Base-by-base conservation (phyloP, 176 grass and related monocot genomes). In the Carex cristatella region DNA sequence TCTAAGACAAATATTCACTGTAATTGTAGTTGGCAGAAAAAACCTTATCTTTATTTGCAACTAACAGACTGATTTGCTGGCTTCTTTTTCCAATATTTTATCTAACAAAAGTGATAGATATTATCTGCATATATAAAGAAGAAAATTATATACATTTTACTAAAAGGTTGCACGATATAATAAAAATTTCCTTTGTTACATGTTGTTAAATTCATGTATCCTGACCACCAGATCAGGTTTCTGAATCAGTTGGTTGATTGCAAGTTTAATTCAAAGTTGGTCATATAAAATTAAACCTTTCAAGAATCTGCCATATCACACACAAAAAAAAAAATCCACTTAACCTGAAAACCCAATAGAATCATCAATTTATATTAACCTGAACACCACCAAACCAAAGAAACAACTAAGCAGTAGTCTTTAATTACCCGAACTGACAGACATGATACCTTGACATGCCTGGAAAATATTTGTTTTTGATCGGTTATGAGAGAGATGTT, bases 51-150 rank as follows among this genome's bases (percentile, higher is more conserved):
- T 32, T 81, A 10, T 65, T 80, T 48, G 68, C 56, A 42, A 82
- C 65, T 6, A 15, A 14, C 10, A 93, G 85, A 19, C 27, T 14
- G 61, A 83, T 48, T 0, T 48, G 35, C 3, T 67, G 67, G 0
- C 19, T 1, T 42, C n/a, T 64, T 11, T 57, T 40, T 65, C 59
- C 66, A 2, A 93, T 54, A 30, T 93, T 77, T 40, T 85, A 7
- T n/a, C 37, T 53, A 15, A 61, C 62, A 81, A 93, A 91, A 58
- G 4, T 0, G 3, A 0, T 53, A 51, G 84, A 81, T 12, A 93
- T 54, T 49, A 23, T 8, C 91, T 93, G 73, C 73, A 15, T 55
- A 27, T 30, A 77, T 48, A 77, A 3, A 56, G 11, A 4, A 38
- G 37, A 0, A 27, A 38, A 38, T 23, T 76, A 14, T 38, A 38